Conservation (phyloP, 2,329 filamentous ascomycete genomes). For the Fusarium buxicola region DNA sequence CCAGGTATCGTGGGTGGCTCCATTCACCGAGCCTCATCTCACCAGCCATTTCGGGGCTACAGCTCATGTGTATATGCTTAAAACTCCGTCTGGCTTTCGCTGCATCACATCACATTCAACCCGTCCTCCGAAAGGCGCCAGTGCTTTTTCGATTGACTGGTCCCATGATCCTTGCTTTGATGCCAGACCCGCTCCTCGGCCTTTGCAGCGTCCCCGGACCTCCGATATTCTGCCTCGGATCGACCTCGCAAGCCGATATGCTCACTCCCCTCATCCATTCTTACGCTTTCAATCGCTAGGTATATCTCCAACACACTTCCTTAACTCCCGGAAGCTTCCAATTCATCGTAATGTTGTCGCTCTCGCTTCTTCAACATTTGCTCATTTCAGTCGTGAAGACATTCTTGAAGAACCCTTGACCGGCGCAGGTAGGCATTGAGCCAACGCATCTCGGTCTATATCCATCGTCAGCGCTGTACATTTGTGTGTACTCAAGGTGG, state of each 20-base stretch:
- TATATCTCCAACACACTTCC: conserved; percentile 28
- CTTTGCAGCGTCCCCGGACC: conserved; percentile 15
- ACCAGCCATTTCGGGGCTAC: conserved; percentile 1
- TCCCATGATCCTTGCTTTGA: conserved; percentile 5
- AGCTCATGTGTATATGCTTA: conserved; percentile 5
- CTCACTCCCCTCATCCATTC: conserved; percentile 3
- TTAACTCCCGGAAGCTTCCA: conserved; percentile 7
- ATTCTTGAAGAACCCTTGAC: conserved; percentile 60
- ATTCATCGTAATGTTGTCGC: conserved; percentile 17
- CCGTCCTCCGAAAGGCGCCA: conserved; percentile 10
- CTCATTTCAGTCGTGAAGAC: conserved; percentile 49
- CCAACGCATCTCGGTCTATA: conserved; percentile 66
- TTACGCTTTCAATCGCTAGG: conserved; percentile 19
- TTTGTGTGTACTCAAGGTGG: neutral
- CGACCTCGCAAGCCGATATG: conserved; percentile 7
- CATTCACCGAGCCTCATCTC: conserved; percentile 5
- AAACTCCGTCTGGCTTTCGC: conserved; percentile 9
- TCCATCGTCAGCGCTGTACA: conserved; percentile 35
- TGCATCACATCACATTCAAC: conserved; percentile 2
- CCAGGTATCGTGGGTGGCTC: conserved; percentile 24
- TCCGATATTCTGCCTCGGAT: conserved; percentile 13
- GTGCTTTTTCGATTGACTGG: neutral
- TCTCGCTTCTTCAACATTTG: conserved; percentile 21
- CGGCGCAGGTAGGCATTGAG: conserved; percentile 65
- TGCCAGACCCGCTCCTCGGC: conserved; percentile 23